Conservation (phyloP, 1,139 yeast species). For the Chernovozyma sophiae-reginae region DNA sequence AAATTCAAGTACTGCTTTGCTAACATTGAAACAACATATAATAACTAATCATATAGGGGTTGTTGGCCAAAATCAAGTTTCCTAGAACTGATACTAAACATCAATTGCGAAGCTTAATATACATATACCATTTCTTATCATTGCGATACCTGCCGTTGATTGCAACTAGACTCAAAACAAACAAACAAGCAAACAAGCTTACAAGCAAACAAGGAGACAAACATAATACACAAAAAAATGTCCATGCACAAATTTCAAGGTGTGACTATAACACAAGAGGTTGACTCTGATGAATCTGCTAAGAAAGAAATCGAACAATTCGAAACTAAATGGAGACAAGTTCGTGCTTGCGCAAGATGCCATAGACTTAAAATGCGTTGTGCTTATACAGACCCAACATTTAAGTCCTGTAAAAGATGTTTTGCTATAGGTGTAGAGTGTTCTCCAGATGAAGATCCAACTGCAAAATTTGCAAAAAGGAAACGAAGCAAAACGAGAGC, state of each 20-base stretch:
- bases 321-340: constrained; percentile 37
- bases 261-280: background rate
- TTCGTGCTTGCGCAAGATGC: constrained; percentile 56
- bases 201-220: no score
- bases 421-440: constrained; percentile 41
- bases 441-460: constrained; percentile 47
- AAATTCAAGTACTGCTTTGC: no score
- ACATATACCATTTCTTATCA: no score
- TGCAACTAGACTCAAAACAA: no score
- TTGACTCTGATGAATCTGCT: background rate
- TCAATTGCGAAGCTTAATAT: no score
- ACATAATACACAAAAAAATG: no score
- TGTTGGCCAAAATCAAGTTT: no score
- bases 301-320: constrained; percentile 14
- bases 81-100: no score
- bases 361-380: constrained; percentile 54
- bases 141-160: no score
- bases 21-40: no score
- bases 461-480: constrained; percentile 28
- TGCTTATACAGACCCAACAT: constrained; percentile 44
- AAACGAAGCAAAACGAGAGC: constrained; percentile 7
- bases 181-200: no score
- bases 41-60: no score
- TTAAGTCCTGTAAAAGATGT: constrained; percentile 45
- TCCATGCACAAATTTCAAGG: background rate